Evolutionary conservation across 2,329 filamentous ascomycete species (phyloP), one percentile per base, ranked within the genome.

Genomic region (Cadophora gregata): DNA sequence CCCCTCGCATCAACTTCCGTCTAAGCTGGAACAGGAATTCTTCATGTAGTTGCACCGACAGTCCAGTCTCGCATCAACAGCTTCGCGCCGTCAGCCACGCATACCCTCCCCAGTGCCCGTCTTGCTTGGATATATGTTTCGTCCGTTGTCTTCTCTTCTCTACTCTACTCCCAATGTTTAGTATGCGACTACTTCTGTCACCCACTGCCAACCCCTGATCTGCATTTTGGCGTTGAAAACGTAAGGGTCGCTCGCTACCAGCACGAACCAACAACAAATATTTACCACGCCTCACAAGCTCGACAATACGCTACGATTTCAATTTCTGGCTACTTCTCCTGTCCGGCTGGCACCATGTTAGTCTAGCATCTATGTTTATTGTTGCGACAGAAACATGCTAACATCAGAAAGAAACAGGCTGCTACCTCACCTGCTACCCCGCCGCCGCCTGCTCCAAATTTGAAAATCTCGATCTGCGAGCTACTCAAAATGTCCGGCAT

Each of bases 401-500:
- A 51, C 27, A 27, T 42, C 3, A 25, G 12, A 31, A 25, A 24
- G 25, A 24, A 31, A 31, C 59, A 61, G 31, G 31, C 31, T 21
- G 27, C 29, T 24, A 42, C 59, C 59, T 29, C 47, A 50, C 59
- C 59, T 27, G n/a, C 31, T 25, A 62, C 47, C 47, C 47, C 31
- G 45, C 29, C 31, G 45, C 29, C 45, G 36, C 5, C 27, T 36
- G 12, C 31, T 53, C 33, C 4, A 25, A 36, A 31, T 3, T 29
- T 27, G 16, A 21, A 29, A 21, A 7, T 62, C 10, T 36, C 12
- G 48, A 47, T 47, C 61, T 56, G 48, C 25, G 50, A 31, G 36
- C 19, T 62, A 27, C 27, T 29, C 27, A 62, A 5, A 19, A 74
- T 74, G 69, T 58, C 67, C 19, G 69, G 61, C 25, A 62, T 76